Evolutionary conservation across 495 filamentous ascomycete species (phyloP).

Genomic region (Aspergillus saccharolyticus): DNA sequence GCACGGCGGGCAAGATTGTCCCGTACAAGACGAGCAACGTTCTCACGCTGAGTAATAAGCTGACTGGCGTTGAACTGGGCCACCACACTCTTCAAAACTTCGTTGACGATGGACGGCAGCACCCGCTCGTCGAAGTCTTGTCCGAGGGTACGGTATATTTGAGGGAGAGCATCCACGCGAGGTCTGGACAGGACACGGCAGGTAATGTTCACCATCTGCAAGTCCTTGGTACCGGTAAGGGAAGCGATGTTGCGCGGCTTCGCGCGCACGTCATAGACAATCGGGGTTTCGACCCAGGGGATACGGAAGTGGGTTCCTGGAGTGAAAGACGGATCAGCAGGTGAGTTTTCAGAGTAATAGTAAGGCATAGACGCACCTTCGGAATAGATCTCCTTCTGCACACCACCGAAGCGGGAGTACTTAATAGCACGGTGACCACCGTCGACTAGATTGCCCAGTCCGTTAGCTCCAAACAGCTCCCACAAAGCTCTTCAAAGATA

Average conservation of each 20-base stretch:
- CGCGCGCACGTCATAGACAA: constrained; percentile 95
- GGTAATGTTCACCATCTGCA: constrained; percentile 99
- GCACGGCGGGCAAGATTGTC: constrained; percentile 89
- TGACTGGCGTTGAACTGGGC: constrained; percentile 99
- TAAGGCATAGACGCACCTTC: constrained; percentile 60
- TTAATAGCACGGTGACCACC: constrained; percentile 99
- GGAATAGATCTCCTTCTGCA: constrained; percentile 90
- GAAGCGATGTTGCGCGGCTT: constrained; percentile 96
- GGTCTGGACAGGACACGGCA: constrained; percentile 97
- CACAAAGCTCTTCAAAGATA: not conserved
- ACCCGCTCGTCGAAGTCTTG: constrained; percentile 96
- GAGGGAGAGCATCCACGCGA: constrained; percentile 78
- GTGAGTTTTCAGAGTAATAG: not conserved
- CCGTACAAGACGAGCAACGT: constrained; percentile 81
- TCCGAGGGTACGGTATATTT: constrained; percentile 94
- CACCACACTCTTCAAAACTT: constrained; percentile 97
- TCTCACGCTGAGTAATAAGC: constrained; percentile 97
- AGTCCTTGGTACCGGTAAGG: constrained; percentile 95
- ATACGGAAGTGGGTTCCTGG: constrained; percentile 87
- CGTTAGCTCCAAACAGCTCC: constrained; percentile 2
- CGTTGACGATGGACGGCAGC: constrained; percentile 95
- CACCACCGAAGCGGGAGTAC: constrained; percentile 89
- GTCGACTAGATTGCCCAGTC: constrained; percentile 62
- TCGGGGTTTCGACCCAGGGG: constrained; percentile 95
- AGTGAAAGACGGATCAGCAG: constrained; percentile 14